Percentiles rank a stretch among this genome's conserved stretches.
phyloP scores from a whole-genome alignment of 208 protist species.

The Trypanosoma boissoni region DNA sequence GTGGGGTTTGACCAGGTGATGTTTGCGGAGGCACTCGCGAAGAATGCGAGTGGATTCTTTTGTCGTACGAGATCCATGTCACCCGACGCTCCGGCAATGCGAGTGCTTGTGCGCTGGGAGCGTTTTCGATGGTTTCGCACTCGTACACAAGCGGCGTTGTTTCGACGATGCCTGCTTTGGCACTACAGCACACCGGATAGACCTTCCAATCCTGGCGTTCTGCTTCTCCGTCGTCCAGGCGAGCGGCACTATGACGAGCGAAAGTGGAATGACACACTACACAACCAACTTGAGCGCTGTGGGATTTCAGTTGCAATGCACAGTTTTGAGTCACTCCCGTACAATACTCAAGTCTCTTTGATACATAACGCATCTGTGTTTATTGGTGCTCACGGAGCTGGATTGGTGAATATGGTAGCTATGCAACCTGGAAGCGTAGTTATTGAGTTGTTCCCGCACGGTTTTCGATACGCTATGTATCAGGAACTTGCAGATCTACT shows the following conservation, averaged over 20 bases:
- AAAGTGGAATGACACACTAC: conserved; percentile 2
- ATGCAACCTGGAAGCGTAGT: conserved; percentile 28
- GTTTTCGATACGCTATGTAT: conserved; percentile 34
- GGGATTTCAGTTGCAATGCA: conserved; percentile 7
- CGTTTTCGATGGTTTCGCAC: conserved; percentile 33
- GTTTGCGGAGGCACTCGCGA: conserved; percentile 9
- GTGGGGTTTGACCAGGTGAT: conserved; percentile 9
- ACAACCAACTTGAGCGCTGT: not conserved
- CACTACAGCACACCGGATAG: conserved; percentile 6
- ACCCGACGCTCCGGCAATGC: not conserved
- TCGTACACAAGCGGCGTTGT: conserved; percentile 19
- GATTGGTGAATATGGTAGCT: conserved; percentile 25
- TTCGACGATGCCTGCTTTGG: conserved; percentile 19
- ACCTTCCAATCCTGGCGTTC: not conserved
- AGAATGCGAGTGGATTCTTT: not conserved
- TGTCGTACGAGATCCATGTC: not conserved
- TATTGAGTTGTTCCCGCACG: conserved; percentile 32
- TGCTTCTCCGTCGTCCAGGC: conserved; percentile 10
- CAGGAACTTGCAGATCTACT: conserved; percentile 29
- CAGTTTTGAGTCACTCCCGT: conserved; percentile 9
- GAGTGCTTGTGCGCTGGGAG: conserved; percentile 10
- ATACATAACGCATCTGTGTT: conserved; percentile 26
- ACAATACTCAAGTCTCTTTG: conserved; percentile 12
- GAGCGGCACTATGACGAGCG: conserved; percentile 22
- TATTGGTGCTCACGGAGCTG: conserved; percentile 30